phyloP scores from a whole-genome alignment of 192 early-diverging fungal species.

The Linderina pennispora region DNA sequence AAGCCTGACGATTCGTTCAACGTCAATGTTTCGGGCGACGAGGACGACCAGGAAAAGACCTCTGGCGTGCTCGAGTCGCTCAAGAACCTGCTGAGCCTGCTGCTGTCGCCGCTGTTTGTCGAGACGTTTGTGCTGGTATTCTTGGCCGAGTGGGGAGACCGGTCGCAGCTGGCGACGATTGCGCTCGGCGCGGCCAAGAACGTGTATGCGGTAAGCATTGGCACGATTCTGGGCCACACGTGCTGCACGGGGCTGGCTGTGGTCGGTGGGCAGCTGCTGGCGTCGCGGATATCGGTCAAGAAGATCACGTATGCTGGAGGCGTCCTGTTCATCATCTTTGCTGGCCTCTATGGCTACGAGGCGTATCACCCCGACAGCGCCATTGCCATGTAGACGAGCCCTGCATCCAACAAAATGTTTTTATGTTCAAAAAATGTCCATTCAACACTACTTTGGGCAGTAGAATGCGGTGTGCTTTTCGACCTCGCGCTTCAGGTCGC shows the following conservation, averaged over 20 bases:
- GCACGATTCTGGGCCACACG: slow-evolving; percentile 84
- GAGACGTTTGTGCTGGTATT: slow-evolving; percentile 97
- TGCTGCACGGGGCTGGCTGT: slow-evolving; percentile 92
- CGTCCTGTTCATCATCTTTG: slow-evolving; percentile 85
- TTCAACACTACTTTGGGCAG: slow-evolving; percentile 1
- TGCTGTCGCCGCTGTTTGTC: slow-evolving; percentile 90
- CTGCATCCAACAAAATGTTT: no score
- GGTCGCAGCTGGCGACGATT: slow-evolving; percentile 94
- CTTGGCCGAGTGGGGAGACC: slow-evolving; percentile 96
- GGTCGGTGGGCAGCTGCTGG: slow-evolving; percentile 85
- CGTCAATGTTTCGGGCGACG: slow-evolving; percentile 19
- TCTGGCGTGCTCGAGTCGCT: slow-evolving; percentile 47
- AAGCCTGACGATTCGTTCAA: slow-evolving; percentile 19
- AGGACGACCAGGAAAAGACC: slow-evolving; percentile 24
- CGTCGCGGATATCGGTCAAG: slow-evolving; percentile 77
- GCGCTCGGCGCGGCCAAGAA: slow-evolving; percentile 92
- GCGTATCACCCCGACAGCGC: slow-evolving; percentile 7
- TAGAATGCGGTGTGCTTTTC: slow-evolving; percentile 42
- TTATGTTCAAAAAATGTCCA: no score
- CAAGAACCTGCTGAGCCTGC: slow-evolving; percentile 62
- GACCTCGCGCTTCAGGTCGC: slow-evolving; percentile 27
- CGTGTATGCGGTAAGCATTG: slow-evolving; percentile 85
- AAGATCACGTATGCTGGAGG: slow-evolving; percentile 83
- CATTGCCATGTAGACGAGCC: no score
- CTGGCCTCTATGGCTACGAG: slow-evolving; percentile 63